These are phyloP conservation scores for Talaromyces proteolyticus DNA, from an alignment of 495 filamentous ascomycete genomes.

Conservation along the genomic window DNA sequence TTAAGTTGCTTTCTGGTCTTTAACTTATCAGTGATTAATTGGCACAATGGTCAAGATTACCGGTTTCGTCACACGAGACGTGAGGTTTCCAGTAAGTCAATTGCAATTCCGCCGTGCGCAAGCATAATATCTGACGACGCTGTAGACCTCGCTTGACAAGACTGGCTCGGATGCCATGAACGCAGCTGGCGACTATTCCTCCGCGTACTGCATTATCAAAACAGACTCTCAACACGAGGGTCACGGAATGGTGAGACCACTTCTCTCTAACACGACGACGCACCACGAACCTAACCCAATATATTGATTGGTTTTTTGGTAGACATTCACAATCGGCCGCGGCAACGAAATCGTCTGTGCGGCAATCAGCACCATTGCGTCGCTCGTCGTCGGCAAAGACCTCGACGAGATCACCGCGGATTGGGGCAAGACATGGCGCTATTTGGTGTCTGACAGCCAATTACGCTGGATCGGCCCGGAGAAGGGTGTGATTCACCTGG, in stretches of 20 bases:
- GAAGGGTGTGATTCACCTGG: constrained; percentile 91
- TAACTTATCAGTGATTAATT: no score
- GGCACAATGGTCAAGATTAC: constrained; percentile 70
- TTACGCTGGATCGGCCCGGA: constrained; percentile 94
- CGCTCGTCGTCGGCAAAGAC: constrained; percentile 64
- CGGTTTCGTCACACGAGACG: constrained; percentile 71
- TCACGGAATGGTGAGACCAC: constrained; percentile 70
- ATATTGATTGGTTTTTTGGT: no score
- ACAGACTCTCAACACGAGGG: constrained; percentile 69
- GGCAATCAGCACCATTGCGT: constrained; percentile 71
- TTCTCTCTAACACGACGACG: background rate
- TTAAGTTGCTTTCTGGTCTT: no score
- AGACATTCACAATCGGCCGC: constrained; percentile 96
- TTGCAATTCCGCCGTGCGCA: background rate
- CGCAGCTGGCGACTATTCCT: constrained; percentile 85
- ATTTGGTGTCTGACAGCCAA: constrained; percentile 85
- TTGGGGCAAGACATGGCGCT: constrained; percentile 87
- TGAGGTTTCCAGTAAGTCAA: constrained; percentile 71
- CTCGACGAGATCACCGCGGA: constrained; percentile 70
- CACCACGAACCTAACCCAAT: background rate
- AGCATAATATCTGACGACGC: background rate
- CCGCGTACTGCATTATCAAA: constrained; percentile 86
- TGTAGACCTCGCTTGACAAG: constrained; percentile 83
- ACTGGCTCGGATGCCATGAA: constrained; percentile 98
- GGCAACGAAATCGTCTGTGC: constrained; percentile 91